These are phyloP conservation scores for Gillenia trifoliata DNA, from an alignment of 306 rosid species.

Conservation along the genomic window DNA sequence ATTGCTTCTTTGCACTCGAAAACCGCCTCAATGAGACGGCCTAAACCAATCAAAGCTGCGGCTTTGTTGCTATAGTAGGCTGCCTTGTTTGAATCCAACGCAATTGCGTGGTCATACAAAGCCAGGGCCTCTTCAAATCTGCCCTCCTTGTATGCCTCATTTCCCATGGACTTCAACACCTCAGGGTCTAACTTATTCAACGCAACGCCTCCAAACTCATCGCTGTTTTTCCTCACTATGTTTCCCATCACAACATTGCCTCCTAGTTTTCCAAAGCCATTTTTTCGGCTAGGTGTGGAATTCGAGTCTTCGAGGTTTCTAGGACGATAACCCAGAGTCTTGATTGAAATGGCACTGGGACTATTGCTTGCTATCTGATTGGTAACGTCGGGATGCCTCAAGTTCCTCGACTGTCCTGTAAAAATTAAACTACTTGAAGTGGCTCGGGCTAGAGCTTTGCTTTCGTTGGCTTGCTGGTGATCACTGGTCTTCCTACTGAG, in stretches of 20 bases:
- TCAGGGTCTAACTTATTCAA: conserved; percentile 59
- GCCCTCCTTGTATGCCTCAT: conserved; percentile 68
- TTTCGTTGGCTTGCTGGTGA: conserved; percentile 25
- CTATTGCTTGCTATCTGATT: conserved; percentile 39
- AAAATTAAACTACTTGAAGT: conserved; percentile 5
- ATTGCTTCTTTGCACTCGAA: conserved; percentile 69
- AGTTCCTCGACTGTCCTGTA: conserved; percentile 30
- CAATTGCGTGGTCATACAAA: conserved; percentile 70
- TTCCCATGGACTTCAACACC: conserved; percentile 72
- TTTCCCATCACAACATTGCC: conserved; percentile 58
- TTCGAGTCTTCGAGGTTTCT: conserved; percentile 27
- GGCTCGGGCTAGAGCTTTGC: conserved; percentile 30
- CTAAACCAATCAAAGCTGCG: conserved; percentile 74
- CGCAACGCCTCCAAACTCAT: conserved; percentile 35
- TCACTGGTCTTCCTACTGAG: conserved; percentile 39
- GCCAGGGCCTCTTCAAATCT: conserved; percentile 67
- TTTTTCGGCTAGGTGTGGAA: conserved; percentile 10
- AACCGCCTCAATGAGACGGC: conserved; percentile 55
- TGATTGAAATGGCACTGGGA: conserved; percentile 29
- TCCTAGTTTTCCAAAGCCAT: conserved; percentile 13
- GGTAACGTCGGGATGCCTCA: conserved; percentile 40
- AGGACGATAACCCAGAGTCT: conserved; percentile 20
- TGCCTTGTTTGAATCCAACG: conserved; percentile 62
- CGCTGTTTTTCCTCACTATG: conserved; percentile 61
- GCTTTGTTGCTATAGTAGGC: conserved; percentile 73